These are phyloP conservation scores for Botrytis elliptica DNA, from an alignment of 2,329 filamentous ascomycete species.

Conservation along the genomic window DNA sequence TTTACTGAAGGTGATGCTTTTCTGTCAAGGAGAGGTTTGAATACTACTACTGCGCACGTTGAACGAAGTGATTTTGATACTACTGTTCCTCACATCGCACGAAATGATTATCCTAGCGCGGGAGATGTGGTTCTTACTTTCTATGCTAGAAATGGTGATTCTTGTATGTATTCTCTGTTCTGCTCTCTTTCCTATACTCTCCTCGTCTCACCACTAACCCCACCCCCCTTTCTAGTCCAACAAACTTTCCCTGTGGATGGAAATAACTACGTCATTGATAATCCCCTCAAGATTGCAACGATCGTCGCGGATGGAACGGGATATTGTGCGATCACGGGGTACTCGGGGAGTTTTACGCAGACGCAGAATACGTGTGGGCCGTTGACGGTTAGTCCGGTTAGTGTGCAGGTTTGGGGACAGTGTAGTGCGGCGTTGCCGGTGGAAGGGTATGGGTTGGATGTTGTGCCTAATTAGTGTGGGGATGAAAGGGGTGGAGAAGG, in stretches of 20 bases:
- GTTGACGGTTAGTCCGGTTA: neutral
- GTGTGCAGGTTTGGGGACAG: neutral
- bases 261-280: neutral
- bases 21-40: neutral
- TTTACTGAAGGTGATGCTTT: neutral
- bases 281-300: neutral
- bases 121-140: neutral
- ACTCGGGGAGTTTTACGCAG: neutral
- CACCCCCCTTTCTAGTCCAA: neutral
- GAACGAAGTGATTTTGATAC: neutral
- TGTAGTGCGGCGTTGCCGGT: neutral
- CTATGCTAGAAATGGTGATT: neutral
- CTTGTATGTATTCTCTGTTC: neutral
- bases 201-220: neutral
- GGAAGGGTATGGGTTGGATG: neutral
- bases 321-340: neutral
- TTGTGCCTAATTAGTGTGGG: neutral
- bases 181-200: fast-evolving
- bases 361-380: neutral
- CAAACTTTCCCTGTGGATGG: conserved; percentile 2
- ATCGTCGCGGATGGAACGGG: neutral
- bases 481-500: neutral
- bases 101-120: neutral
- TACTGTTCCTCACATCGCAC: neutral
- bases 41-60: neutral